Conservation (phyloP, 2,329 filamentous ascomycete species). For the Boeremia lycopersici region DNA sequence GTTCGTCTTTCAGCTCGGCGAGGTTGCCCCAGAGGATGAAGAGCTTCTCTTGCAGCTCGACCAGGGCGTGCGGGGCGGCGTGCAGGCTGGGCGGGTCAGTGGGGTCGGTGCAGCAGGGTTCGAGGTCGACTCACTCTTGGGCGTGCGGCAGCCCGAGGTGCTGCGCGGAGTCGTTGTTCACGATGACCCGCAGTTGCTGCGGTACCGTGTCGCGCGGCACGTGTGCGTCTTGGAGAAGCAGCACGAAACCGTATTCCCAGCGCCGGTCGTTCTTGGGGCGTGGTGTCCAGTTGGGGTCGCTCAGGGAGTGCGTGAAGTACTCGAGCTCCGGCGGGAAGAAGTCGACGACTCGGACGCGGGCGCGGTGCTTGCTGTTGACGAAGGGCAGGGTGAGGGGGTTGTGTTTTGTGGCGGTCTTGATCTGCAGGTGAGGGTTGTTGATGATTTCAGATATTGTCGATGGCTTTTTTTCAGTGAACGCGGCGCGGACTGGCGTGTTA, state of each 20-base stretch:
- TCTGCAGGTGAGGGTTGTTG: constrained; percentile 52
- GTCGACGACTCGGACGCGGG: constrained; percentile 78
- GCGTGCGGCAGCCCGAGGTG: constrained; percentile 63
- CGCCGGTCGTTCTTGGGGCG: constrained; percentile 51
- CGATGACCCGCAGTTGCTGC: constrained; percentile 66
- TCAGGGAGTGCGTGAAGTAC: constrained; percentile 67
- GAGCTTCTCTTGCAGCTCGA: constrained; percentile 68
- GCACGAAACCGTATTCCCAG: constrained; percentile 86
- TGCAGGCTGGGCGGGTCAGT: constrained; percentile 59
- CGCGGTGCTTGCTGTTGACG: constrained; percentile 72
- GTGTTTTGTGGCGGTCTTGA: constrained; percentile 33
- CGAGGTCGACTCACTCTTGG: constrained; percentile 57
- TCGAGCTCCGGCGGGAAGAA: constrained; percentile 73
- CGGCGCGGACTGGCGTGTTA: constrained; percentile 7
- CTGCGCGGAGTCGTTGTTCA: constrained; percentile 65
- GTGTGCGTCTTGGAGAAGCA: constrained; percentile 75
- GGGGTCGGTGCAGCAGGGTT: background rate
- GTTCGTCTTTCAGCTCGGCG: constrained; percentile 62
- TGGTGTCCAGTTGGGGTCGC: constrained; percentile 38
- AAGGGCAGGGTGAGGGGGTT: constrained; percentile 68
- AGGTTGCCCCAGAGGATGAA: constrained; percentile 86
- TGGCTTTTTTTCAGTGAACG: constrained; percentile 39
- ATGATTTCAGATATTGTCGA: constrained; percentile 55
- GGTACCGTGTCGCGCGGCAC: constrained; percentile 31
- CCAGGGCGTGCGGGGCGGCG: constrained; percentile 55